Evolutionary conservation across 768 basidiomycete species (phyloP).

Genomic region (Lactarius tabidus): DNA sequence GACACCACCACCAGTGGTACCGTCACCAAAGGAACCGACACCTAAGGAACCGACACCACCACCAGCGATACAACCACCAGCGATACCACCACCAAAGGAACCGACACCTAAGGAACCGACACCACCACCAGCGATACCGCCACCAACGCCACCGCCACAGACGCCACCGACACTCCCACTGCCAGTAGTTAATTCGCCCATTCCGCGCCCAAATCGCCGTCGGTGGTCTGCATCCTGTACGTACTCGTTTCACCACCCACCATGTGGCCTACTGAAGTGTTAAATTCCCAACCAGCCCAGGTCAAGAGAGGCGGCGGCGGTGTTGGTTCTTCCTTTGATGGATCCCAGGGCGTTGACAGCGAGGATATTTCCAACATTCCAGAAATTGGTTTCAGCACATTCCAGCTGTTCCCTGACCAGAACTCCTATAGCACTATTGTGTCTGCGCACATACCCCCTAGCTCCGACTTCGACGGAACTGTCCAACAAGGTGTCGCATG

Average conservation of each 20-base stretch:
- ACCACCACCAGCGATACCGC: too few species aligned
- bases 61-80: too few species aligned
- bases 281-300: constrained; percentile 8
- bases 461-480: constrained; percentile 25
- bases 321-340: constrained; percentile 35
- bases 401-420: constrained; percentile 41
- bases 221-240: constrained; percentile 28
- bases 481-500: constrained; percentile 33
- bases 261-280: background rate
- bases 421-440: constrained; percentile 29
- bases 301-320: constrained; percentile 8
- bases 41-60: too few species aligned
- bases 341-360: constrained; percentile 36
- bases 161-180: too few species aligned
- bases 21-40: too few species aligned
- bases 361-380: constrained; percentile 36
- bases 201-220: too few species aligned
- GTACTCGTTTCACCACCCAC: background rate
- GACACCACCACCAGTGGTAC: too few species aligned
- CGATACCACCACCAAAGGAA: too few species aligned
- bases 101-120: too few species aligned
- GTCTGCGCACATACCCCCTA: constrained; percentile 8
- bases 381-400: constrained; percentile 36
- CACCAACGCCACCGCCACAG: too few species aligned
- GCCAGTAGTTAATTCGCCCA: too few species aligned